Base-by-base conservation (phyloP, 805 yeast species). In the Lachancea fermentati region DNA sequence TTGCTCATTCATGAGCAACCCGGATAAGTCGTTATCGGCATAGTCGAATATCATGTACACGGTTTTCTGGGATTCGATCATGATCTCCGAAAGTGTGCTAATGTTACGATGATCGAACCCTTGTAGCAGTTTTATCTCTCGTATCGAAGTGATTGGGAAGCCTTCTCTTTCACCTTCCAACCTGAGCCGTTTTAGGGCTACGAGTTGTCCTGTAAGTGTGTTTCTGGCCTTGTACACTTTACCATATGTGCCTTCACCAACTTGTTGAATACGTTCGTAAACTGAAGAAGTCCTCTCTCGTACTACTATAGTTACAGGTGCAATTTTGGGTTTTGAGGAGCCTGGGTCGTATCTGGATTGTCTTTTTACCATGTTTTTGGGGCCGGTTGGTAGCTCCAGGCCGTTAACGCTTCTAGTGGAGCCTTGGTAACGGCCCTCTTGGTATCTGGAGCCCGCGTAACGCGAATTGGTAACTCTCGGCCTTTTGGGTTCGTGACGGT, bases 221-320 rank as follows among this genome's bases (percentile, higher is more conserved):
- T 93, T 88, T 36, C 68, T 70, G 0, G 96, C 96, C 38, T 61
- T 61, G 44, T 57, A 61, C 14, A 61, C 66, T 50, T 60, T 61
- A 14, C 98, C 98, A 60, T 93, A 93, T 0, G 97, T 93, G 7
- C 98, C 98, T 63, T 93, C 97, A n/a, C 98, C 98, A 4, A 93
- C 97, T 57, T 93, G 97, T 30, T 76, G 72, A 1, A 85, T 76
- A 40, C 89, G 69, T 48, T 81, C 81, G 59, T 83, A 87, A 2
- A 67, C 52, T 3, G 63, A 57, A 5, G 49, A 38, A 3, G 47
- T 39, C 19, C 55, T 47, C 26, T 44, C 44, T 26, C 50, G 51
- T 11, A 39, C 41, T 8, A 44, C 18, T 4, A 39, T 25, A 17
- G 31, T 32, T 9, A 39, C 30, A 22, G 42, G 42, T n/a, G 37